phyloP scores from a whole-genome alignment of 2,329 filamentous ascomycete species.

The Pseudocercospora musae region DNA sequence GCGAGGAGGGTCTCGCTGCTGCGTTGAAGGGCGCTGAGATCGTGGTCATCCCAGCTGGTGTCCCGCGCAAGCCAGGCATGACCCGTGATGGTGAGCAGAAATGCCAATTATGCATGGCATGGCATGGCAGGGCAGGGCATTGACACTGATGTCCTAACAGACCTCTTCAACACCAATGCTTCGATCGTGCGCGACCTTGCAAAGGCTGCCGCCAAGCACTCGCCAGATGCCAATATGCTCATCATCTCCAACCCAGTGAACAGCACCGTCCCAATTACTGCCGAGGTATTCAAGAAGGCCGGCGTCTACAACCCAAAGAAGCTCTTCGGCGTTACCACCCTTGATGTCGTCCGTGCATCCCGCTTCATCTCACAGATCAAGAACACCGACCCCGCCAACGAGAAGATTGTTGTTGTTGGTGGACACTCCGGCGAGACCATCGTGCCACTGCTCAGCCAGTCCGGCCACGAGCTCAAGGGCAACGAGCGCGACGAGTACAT shows the following conservation, averaged over 20 bases:
- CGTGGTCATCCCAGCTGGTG: constrained; percentile 95
- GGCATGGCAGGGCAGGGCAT: too few species aligned
- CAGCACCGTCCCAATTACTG: constrained; percentile 96
- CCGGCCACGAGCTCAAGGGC: constrained; percentile 79
- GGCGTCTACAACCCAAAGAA: constrained; percentile 99
- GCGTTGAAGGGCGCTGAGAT: constrained; percentile 86
- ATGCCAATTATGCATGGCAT: background rate
- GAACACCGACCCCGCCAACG: constrained; percentile 81
- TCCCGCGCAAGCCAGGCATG: constrained; percentile 99
- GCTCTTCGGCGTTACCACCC: constrained; percentile 98
- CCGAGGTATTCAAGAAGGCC: constrained; percentile 91
- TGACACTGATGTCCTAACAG: constrained; percentile 41
- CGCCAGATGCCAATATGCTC: constrained; percentile 90
- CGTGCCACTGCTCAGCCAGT: constrained; percentile 94
- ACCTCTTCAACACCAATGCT: constrained; percentile 99
- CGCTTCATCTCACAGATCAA: constrained; percentile 97
- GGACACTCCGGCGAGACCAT: constrained; percentile 98
- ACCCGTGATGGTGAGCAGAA: constrained; percentile 73
- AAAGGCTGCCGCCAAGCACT: constrained; percentile 85
- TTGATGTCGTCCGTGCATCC: constrained; percentile 95
- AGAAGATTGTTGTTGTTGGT: constrained; percentile 94
- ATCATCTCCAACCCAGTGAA: constrained; percentile 99
- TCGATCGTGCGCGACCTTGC: constrained; percentile 98
- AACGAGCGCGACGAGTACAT: constrained; percentile 72
- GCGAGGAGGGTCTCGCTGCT: constrained; percentile 65